phyloP scores from a whole-genome alignment of 331 rosid genomes.

The Dryas integrifolia region DNA sequence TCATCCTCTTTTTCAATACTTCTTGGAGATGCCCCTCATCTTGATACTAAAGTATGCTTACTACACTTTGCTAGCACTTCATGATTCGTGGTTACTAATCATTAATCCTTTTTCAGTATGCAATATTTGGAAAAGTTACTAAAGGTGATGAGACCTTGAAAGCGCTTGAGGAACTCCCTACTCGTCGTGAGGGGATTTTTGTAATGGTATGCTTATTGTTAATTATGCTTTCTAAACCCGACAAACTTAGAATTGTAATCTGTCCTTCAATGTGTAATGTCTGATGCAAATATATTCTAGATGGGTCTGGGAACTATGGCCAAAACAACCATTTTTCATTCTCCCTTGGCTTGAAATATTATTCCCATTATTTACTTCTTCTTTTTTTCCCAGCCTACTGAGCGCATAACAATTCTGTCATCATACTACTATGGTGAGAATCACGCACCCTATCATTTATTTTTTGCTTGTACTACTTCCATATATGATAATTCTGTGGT shows the following conservation, averaged over 20 bases:
- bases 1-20: conserved; percentile 88
- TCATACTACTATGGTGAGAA: conserved; percentile 86
- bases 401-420: conserved; percentile 81
- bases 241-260: too few species aligned
- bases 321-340: background rate
- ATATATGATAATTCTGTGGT: background rate
- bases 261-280: background rate
- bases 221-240: conserved; percentile 17
- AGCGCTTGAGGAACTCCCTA: conserved; percentile 84
- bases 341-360: conserved; percentile 7
- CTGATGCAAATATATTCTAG: background rate
- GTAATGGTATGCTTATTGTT: conserved; percentile 58
- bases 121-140: conserved; percentile 91
- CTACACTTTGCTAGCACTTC: background rate
- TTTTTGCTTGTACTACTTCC: background rate
- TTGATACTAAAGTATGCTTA: conserved; percentile 63
- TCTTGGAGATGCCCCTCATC: conserved; percentile 92
- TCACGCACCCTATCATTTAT: background rate
- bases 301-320: background rate
- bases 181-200: conserved; percentile 82
- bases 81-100: conserved; percentile 21
- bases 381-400: conserved; percentile 58
- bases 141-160: conserved; percentile 78
- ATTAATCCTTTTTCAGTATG: conserved; percentile 62
- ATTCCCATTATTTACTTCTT: background rate